Conservation (phyloP, 2,329 filamentous ascomycete genomes). For the Ilyonectria sp. region DNA sequence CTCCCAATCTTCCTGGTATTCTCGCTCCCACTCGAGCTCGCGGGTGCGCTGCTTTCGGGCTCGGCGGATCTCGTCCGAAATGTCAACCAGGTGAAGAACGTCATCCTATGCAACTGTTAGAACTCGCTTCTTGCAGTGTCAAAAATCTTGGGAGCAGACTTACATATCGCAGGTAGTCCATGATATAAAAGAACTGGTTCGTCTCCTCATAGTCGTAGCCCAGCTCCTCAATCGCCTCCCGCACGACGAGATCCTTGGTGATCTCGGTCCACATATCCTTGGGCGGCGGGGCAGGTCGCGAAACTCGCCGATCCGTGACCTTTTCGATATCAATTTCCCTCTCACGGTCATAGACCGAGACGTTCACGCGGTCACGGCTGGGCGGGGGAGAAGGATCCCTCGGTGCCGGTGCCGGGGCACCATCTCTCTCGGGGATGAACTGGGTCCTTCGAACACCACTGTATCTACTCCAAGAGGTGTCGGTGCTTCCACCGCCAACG, state of each 20-base stretch:
- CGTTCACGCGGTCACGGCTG: conserved; percentile 58
- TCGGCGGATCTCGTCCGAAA: conserved; percentile 86
- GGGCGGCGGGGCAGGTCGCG: conserved; percentile 57
- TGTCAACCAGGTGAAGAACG: conserved; percentile 84
- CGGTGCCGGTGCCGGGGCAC: conserved; percentile 44
- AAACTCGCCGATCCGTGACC: conserved; percentile 66
- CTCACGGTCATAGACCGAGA: conserved; percentile 63
- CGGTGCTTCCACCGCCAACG: conserved; percentile 79
- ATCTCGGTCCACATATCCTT: conserved; percentile 95
- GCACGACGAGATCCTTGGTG: conserved; percentile 90
- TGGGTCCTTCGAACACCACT: conserved; percentile 82
- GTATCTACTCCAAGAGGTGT: conserved; percentile 85
- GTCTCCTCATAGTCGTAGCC: conserved; percentile 95
- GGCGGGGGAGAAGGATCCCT: conserved; percentile 49
- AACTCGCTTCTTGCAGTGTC: not conserved
- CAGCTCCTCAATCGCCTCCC: conserved; percentile 87
- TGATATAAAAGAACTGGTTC: conserved; percentile 90
- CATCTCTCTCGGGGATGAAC: conserved; percentile 79
- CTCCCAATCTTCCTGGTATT: conserved; percentile 67
- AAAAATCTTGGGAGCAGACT: conserved; percentile 57
- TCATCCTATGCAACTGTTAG: conserved; percentile 77
- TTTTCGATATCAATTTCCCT: conserved; percentile 69
- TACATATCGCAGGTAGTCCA: conserved; percentile 90
- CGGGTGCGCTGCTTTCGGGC: conserved; percentile 67
- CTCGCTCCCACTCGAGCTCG: conserved; percentile 72